phyloP scores from a whole-genome alignment of 2,329 filamentous ascomycete species.

The Colletotrichum sp. region DNA sequence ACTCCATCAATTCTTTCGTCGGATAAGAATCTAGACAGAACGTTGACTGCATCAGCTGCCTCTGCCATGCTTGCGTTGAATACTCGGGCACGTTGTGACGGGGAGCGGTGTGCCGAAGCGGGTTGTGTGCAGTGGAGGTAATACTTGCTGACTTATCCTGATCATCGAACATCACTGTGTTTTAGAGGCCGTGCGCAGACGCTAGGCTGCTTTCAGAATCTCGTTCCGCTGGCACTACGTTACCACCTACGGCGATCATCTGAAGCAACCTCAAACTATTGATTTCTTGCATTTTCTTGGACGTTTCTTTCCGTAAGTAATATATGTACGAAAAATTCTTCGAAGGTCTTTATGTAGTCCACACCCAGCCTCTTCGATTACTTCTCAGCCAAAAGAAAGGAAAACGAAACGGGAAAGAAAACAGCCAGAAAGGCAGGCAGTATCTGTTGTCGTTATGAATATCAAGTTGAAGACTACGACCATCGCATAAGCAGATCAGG shows the following conservation, averaged over 20 bases:
- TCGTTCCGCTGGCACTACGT: neutral
- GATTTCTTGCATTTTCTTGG: too few relatives aligned
- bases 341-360: neutral
- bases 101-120: neutral
- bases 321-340: neutral
- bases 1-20: neutral
- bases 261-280: neutral
- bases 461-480: neutral
- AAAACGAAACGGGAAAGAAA: neutral
- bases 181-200: neutral
- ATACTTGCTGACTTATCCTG: neutral
- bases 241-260: neutral
- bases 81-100: neutral
- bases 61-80: neutral
- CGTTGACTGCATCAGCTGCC: neutral
- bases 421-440: neutral
- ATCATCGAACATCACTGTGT: neutral
- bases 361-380: neutral
- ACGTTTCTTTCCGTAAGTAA: neutral
- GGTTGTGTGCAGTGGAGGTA: neutral
- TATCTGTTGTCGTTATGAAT: neutral
- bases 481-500: neutral
- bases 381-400: neutral
- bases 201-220: neutral
- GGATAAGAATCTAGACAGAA: slow-evolving; percentile 5